Evolutionary conservation across 164 flowering plant genomes (phyloP), one percentile per base, ranked within the genome.

Genomic region (Nelumbo lutea): DNA sequence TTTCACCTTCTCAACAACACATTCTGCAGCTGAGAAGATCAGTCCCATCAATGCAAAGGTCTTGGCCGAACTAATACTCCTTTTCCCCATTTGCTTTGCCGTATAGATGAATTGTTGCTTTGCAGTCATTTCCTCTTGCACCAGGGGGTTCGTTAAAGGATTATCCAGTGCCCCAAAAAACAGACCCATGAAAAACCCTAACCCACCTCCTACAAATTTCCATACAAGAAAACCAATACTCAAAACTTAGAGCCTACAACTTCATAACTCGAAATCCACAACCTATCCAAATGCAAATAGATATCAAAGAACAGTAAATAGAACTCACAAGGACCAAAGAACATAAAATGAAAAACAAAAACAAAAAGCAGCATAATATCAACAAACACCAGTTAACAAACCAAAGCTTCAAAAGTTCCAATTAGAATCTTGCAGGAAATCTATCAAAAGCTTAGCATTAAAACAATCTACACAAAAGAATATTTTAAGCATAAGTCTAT

Each of bases 41-140:
- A 90, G 78, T 27, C 98, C 98, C 98, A 93, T 90, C 46, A 90
- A 80, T 0, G 97, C 96, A 80, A 90, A 90, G 40, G 96, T 75
- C 76, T 90, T 93, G 59, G 88, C 86, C 11, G 90, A 87, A 72
- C 81, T 75, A 85, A 85, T 85, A 61, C 97, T 89, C 78, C 91
- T 84, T 42, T 79, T 72, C 38, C 92, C 96, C 98, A 93, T 93
- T 72, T 90, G 96, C 82, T 86, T 94, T 5, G 96, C 93, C 0
- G 78, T 72, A 72, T 83, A 88, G 63, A 87, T 67, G 46, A 94
- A 82, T 58, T 90, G 93, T 72, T 94, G 90, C 73, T 74, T 84
- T 8, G 77, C 89, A 43, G 85, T 83, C 98, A 94, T 91, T 71
- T 84, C 78, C 2, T 88, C 88, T 77, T 84, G 90, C 87, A 74